These are phyloP conservation scores for Elaeagnus macrophylla DNA, from an alignment of 306 rosid genomes.

Conservation along the genomic window DNA sequence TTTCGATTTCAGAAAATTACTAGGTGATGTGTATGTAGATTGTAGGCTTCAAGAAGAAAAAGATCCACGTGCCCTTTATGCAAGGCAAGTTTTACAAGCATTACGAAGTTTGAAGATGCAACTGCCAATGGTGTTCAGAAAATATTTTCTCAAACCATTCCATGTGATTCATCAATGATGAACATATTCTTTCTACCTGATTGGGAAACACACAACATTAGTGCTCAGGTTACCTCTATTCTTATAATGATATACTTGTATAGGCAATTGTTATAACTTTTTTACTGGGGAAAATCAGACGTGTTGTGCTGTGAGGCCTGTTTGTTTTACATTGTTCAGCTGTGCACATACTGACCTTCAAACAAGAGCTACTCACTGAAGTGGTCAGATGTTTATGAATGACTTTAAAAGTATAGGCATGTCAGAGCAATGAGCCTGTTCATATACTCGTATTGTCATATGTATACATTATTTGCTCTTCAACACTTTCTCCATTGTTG, in stretches of 20 bases:
- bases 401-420: no score
- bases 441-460: no score
- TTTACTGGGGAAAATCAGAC: not conserved
- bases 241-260: conserved; percentile 16
- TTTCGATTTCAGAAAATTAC: conserved; percentile 15
- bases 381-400: no score
- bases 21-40: conserved; percentile 35
- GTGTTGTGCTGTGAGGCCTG: not conserved
- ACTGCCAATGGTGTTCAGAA: conserved; percentile 52
- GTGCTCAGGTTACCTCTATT: conserved; percentile 44
- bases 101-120: conserved; percentile 62
- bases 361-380: no score
- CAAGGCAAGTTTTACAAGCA: conserved; percentile 54
- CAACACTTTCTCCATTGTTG: conserved; percentile 10
- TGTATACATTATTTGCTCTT: not conserved
- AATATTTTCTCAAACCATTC: conserved; percentile 77
- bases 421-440: no score
- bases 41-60: conserved; percentile 51
- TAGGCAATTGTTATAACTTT: not conserved
- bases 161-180: conserved; percentile 40
- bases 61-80: conserved; percentile 74
- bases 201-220: conserved; percentile 24
- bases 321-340: not conserved
- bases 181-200: conserved; percentile 32
- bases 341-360: no score